Evolutionary conservation across 106 monocot species (phyloP).

Genomic region (Dactylorhiza incarnata): DNA sequence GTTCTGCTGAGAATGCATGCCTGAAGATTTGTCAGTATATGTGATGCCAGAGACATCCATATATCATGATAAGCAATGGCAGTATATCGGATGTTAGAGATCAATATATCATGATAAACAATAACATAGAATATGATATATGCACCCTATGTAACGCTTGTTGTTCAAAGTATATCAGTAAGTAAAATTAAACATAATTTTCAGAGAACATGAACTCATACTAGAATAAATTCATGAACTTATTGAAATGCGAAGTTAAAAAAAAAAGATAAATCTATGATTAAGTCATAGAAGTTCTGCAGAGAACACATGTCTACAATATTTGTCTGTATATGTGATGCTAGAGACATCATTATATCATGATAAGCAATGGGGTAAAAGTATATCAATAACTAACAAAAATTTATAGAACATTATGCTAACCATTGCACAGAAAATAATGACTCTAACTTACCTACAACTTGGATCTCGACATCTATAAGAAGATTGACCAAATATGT

Average conservation of each 20-base stretch:
- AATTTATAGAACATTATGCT: not conserved
- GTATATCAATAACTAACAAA: not conserved
- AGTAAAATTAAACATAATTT: no score
- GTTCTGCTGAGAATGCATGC: not conserved
- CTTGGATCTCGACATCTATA: conserved; percentile 75
- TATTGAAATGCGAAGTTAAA: no score
- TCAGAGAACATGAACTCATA: no score
- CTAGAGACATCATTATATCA: no score
- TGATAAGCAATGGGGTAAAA: not conserved
- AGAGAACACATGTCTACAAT: no score
- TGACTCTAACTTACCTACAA: conserved; percentile 47
- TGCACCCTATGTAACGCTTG: not conserved
- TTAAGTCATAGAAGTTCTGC: no score
- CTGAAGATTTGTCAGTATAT: not conserved
- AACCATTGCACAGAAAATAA: not conserved
- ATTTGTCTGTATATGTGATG: no score
- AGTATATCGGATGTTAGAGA: not conserved
- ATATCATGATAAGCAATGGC: not conserved
- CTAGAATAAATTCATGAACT: no score
- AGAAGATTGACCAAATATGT: conserved; percentile 89
- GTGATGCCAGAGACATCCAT: not conserved
- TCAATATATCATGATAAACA: not conserved
- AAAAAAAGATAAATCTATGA: no score
- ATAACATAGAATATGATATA: not conserved
- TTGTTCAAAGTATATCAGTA: no score